Evolutionary conservation across 805 yeast genomes (phyloP).

Genomic region (Metschnikowia gruessii): DNA sequence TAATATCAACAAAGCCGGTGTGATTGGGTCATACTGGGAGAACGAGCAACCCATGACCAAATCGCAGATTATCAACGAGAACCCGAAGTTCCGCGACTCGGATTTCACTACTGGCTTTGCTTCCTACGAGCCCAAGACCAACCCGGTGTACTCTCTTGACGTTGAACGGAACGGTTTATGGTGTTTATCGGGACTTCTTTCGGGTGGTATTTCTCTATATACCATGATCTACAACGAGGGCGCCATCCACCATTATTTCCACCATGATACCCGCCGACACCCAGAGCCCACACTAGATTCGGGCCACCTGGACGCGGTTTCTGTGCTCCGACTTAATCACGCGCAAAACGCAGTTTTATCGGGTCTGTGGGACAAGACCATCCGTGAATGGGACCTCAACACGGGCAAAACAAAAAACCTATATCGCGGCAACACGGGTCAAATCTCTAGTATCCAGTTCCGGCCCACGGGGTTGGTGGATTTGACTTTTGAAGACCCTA

Average conservation of each 20-base stretch:
- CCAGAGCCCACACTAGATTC: slow-evolving; percentile 9
- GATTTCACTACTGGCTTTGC: slow-evolving; percentile 39
- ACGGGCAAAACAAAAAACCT: slow-evolving; percentile 54
- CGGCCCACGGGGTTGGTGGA: slow-evolving; percentile 58
- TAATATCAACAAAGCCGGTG: slow-evolving; percentile 80
- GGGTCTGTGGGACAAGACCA: slow-evolving; percentile 87
- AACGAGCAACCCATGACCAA: slow-evolving; percentile 80
- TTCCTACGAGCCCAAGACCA: slow-evolving; percentile 56
- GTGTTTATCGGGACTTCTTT: slow-evolving; percentile 75
- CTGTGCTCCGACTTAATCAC: slow-evolving; percentile 61
- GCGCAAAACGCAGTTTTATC: slow-evolving; percentile 64
- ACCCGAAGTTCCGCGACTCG: slow-evolving; percentile 36
- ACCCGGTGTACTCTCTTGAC: slow-evolving; percentile 87
- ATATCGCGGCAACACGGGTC: slow-evolving; percentile 66
- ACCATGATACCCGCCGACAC: slow-evolving; percentile 34
- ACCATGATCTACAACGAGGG: slow-evolving; percentile 85
- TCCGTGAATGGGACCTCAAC: slow-evolving; percentile 82
- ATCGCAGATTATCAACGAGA: slow-evolving; percentile 36
- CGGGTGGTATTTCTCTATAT: slow-evolving; percentile 86
- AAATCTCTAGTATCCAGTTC: slow-evolving; percentile 70
- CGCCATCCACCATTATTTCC: slow-evolving; percentile 68
- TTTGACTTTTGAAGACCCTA: slow-evolving; percentile 27
- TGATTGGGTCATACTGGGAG: slow-evolving; percentile 86
- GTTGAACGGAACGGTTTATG: slow-evolving; percentile 81
- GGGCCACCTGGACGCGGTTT: slow-evolving; percentile 73